Conservation (phyloP, 2,329 filamentous ascomycete genomes). For the Cladophialophora yegresii region DNA sequence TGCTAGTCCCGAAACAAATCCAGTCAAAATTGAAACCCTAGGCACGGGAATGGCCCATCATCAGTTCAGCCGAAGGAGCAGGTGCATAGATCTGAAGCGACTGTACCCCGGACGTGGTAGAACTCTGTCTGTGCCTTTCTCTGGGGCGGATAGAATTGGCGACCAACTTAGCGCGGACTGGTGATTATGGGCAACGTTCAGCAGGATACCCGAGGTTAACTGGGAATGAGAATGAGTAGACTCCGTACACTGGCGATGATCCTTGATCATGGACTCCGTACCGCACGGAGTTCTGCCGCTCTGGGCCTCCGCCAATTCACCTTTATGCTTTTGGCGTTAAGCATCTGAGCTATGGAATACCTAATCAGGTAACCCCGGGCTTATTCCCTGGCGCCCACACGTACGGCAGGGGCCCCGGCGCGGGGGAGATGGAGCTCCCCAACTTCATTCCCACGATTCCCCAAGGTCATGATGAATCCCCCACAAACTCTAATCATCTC, state of each 20-base stretch:
- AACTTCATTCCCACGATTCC: conserved; percentile 21
- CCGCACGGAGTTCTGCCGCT: conserved; percentile 7
- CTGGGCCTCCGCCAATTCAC: conserved; percentile 2
- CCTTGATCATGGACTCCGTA: neutral
- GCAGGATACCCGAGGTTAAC: conserved; percentile 19
- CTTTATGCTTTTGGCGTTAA: neutral
- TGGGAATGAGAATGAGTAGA: conserved; percentile 7
- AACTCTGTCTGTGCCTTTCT: neutral
- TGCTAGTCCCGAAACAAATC: too few relatives aligned
- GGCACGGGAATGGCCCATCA: neutral
- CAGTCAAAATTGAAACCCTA: neutral
- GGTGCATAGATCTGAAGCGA: neutral
- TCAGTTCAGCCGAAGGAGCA: neutral
- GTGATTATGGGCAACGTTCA: neutral
- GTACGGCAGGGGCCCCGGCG: neutral
- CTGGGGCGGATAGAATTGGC: neutral
- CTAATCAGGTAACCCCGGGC: neutral
- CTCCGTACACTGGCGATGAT: conserved; percentile 4
- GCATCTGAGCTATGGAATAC: neutral
- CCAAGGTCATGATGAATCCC: conserved; percentile 7
- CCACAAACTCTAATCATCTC: conserved; percentile 16
- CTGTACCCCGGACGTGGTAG: neutral
- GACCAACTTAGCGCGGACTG: neutral
- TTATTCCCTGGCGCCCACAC: conserved; percentile 2
- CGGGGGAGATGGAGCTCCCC: conserved; percentile 9